Conservation (phyloP, 768 basidiomycete genomes). For the Rubroboletus satanas region DNA sequence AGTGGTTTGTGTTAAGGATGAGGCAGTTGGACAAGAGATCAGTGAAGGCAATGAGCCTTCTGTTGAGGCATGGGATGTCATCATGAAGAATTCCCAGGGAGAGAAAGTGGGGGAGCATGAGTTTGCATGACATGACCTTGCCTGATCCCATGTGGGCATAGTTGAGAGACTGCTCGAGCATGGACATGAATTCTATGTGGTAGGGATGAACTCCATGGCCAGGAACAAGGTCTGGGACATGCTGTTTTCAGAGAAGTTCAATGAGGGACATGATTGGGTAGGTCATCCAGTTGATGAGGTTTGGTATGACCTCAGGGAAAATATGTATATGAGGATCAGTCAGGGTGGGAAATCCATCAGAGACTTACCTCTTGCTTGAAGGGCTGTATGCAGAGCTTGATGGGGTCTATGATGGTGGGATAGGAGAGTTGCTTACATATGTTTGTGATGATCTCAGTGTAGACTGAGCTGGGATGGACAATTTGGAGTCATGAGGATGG, state of each 20-base stretch:
- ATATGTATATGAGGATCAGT: too few species aligned
- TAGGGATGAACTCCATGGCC: neutral
- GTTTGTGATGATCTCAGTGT: neutral
- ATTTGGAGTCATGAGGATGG: too few species aligned
- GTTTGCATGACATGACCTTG: neutral
- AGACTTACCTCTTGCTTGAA: neutral
- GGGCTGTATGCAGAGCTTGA: neutral
- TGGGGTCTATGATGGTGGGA: neutral
- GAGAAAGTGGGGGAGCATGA: neutral
- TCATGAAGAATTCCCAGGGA: neutral
- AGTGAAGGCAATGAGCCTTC: neutral
- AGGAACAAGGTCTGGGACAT: rapidly evolving
- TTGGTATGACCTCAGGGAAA: constrained; percentile 7
- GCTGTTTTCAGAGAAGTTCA: neutral
- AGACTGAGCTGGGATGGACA: neutral
- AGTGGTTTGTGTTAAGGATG: neutral
- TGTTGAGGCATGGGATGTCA: neutral
- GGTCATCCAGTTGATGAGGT: constrained; percentile 1
- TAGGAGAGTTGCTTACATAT: neutral
- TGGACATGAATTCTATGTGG: constrained; percentile 6
- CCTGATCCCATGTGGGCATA: constrained; percentile 3
- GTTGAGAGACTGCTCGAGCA: constrained; percentile 1
- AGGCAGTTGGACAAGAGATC: neutral
- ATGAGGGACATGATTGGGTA: neutral
- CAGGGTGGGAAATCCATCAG: too few species aligned